Conservation (phyloP, 139 green algal species). For the Chlamydomonas incerta region DNA sequence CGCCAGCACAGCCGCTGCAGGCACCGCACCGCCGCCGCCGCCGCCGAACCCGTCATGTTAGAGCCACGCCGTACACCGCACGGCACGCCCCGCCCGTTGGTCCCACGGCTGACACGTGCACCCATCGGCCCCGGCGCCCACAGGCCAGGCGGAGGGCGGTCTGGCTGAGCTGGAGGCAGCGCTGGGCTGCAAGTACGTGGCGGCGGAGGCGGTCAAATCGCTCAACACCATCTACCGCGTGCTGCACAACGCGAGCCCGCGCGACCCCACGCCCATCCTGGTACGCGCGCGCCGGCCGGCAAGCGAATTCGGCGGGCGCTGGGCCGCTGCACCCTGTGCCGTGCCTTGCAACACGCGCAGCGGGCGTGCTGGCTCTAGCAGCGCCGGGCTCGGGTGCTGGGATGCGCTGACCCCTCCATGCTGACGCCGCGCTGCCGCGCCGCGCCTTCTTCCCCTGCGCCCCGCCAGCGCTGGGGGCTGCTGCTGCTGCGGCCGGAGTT, state of each 20-base stretch:
- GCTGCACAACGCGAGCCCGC: conserved; percentile 38
- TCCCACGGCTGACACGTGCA: no score
- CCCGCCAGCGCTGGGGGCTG: conserved; percentile 42
- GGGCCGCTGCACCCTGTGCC: not conserved
- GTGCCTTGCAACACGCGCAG: no score
- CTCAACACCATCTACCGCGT: conserved; percentile 65
- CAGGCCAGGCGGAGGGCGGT: conserved; percentile 31
- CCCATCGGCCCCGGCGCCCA: not conserved
- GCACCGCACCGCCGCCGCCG: no score
- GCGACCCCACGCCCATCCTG: conserved; percentile 35
- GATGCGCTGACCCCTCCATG: no score
- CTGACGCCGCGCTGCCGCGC: no score
- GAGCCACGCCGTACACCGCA: no score
- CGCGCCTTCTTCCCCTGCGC: no score
- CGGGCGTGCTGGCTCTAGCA: no score
- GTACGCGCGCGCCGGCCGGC: conserved; percentile 4
- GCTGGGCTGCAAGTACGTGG: conserved; percentile 78
- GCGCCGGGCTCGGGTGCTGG: no score
- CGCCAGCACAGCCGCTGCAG: no score
- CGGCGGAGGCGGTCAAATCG: conserved; percentile 60
- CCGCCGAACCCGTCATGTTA: no score
- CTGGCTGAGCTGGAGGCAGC: conserved; percentile 67
- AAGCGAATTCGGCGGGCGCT: not conserved
- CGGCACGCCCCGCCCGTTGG: no score
- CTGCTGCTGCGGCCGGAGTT: conserved; percentile 55